phyloP scores from a whole-genome alignment of 768 basidiomycete genomes.

The Kwoniella shandongensis region DNA sequence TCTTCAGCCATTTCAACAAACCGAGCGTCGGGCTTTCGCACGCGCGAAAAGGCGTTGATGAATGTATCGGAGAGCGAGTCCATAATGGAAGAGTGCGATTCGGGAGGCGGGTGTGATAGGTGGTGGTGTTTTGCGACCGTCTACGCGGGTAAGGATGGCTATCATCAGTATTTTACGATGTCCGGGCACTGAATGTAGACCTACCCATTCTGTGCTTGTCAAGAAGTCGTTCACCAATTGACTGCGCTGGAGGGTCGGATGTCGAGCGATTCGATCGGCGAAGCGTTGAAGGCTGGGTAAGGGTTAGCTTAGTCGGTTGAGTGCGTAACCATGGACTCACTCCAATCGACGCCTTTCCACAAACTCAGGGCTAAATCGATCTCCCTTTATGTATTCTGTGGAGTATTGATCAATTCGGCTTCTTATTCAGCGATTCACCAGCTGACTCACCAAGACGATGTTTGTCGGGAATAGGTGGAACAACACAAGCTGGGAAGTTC shows the following conservation, averaged over 20 bases:
- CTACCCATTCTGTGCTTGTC: slow-evolving; percentile 97
- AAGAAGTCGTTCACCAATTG: slow-evolving; percentile 91
- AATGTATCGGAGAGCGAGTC: slow-evolving; percentile 96
- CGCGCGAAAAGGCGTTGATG: slow-evolving; percentile 90
- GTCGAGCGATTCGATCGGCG: slow-evolving; percentile 82
- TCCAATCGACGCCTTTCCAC: slow-evolving; percentile 88
- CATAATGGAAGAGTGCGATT: slow-evolving; percentile 63
- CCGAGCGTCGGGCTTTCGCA: slow-evolving; percentile 94
- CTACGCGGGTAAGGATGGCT: slow-evolving; percentile 55
- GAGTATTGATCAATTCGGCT: too few relatives aligned
- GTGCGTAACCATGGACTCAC: slow-evolving; percentile 58
- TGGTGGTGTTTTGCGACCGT: slow-evolving; percentile 97
- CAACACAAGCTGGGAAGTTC: slow-evolving; percentile 97
- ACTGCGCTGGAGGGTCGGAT: slow-evolving; percentile 89
- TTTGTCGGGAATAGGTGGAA: slow-evolving; percentile 93
- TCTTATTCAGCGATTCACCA: too few relatives aligned
- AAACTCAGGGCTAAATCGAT: slow-evolving; percentile 94
- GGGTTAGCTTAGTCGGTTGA: background rate
- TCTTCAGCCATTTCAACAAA: slow-evolving; percentile 88
- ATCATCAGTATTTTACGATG: too few relatives aligned
- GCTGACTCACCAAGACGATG: slow-evolving; percentile 78
- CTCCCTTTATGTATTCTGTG: slow-evolving; percentile 93
- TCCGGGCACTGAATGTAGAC: slow-evolving; percentile 28
- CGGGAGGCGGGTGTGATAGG: slow-evolving; percentile 80
- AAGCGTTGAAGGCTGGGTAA: slow-evolving; percentile 79